Evolutionary conservation across 345 rosid species (phyloP).

Genomic region (Geranium brycei): DNA sequence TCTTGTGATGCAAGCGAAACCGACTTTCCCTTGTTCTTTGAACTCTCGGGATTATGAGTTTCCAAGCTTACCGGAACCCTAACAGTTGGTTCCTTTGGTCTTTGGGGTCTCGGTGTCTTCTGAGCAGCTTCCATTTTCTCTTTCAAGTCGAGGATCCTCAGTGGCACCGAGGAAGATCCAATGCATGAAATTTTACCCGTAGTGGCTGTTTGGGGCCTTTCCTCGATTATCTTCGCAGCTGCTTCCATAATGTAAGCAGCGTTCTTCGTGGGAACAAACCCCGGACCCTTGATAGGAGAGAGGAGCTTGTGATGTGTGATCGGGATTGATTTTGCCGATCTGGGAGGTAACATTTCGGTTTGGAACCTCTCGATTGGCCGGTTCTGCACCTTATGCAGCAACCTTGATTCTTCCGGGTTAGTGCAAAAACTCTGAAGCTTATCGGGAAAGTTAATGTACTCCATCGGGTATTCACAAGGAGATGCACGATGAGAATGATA

Average conservation of each 20-base stretch:
- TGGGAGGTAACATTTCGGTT: conserved; percentile 64
- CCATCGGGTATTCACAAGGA: conserved; percentile 25
- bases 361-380: conserved; percentile 66
- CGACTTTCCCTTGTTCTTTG: conserved; percentile 32
- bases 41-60: conserved; percentile 23
- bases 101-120: conserved; percentile 31
- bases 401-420: conserved; percentile 26
- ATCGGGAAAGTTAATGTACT: conserved; percentile 19
- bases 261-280: conserved; percentile 36
- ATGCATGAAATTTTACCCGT: conserved; percentile 29
- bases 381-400: conserved; percentile 25
- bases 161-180: conserved; percentile 47
- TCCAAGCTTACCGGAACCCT: conserved; percentile 15
- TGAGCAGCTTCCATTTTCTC: conserved; percentile 60
- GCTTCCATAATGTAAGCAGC: conserved; percentile 60
- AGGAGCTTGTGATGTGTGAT: conserved; percentile 50
- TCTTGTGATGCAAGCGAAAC: conserved; percentile 27
- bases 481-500: conserved; percentile 19
- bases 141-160: conserved; percentile 63
- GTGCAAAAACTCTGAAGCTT: conserved; percentile 24
- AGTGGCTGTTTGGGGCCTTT: conserved; percentile 37
- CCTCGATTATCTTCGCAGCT: conserved; percentile 70
- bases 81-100: conserved; percentile 13
- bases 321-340: conserved; percentile 54
- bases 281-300: conserved; percentile 66